Evolutionary conservation across 192 early-diverging fungal genomes (phyloP), one percentile per base, ranked within the genome.

Genomic region (Endogone sp.): DNA sequence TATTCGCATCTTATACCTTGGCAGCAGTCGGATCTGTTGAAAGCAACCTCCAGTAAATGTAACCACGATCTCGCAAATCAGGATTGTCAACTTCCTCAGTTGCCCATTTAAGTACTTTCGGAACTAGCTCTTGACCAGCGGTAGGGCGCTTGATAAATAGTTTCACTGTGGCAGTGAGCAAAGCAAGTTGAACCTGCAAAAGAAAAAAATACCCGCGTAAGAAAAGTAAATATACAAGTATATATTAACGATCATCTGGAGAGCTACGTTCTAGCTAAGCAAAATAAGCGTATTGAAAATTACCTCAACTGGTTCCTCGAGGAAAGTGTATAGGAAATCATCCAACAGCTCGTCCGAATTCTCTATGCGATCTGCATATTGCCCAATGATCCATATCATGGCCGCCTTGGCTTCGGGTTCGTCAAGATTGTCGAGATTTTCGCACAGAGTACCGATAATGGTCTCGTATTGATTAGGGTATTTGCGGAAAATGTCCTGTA

Each of bases 301-400:
- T 69, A 79, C 75, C 68, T 96, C 87, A 16, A 88, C 85, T 6
- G 92, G 85, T 65, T 99, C 97, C 24, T 97, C 94, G 74, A 93
- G 78, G 69, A 98, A 96, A 3, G 85, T 89, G 56, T 94, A 95
- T 29, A 98, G 71, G 77, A 98, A 99, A 62, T 83, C 85, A 10
- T 88, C 91, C 44, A 99, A 80, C 23, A 98, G 77, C 63, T 91
- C 93, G 79, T 95, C 90, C 3, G 98, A 91, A 78, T 98, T 98
- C 58, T 96, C 96, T 70, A 99, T 99, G 29, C 96, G 81, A 73
- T 97, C 95, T 6, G 96, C 91, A 75, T 99, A 98, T 80, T 99
- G 94, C 2, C 98, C 98, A 75, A 99, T 91, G 64, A 99, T 98
- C 98, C 98, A 99, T 62, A 99, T 94, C 91, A 98, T 92, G n/a